These are phyloP conservation scores for Cyberlindnera suaveolens DNA, from an alignment of 805 yeast genomes.

Conservation along the genomic window DNA sequence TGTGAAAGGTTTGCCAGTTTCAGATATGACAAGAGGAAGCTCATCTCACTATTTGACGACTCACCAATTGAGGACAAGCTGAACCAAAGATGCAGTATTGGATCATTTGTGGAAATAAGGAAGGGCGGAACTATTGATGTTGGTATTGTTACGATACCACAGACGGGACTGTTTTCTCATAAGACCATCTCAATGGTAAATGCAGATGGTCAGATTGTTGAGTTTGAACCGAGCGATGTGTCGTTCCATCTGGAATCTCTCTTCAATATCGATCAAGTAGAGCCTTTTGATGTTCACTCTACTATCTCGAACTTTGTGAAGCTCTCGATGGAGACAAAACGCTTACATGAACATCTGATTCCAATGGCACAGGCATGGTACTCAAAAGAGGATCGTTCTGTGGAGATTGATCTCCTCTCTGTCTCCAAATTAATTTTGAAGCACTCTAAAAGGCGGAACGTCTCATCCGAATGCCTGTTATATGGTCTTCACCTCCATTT, in stretches of 20 bases:
- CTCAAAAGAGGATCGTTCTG: conserved; percentile 4
- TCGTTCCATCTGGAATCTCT: conserved; percentile 8
- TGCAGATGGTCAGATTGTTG: conserved; percentile 2
- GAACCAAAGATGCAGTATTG: conserved; percentile 3
- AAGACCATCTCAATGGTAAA: conserved; percentile 4
- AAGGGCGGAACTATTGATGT: not conserved
- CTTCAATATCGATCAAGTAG: not conserved
- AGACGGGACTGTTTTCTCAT: conserved; percentile 3
- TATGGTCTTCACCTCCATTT: conserved; percentile 9
- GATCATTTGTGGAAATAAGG: conserved; percentile 10
- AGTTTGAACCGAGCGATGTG: conserved; percentile 5
- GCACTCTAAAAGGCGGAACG: not conserved
- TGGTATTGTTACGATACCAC: conserved; percentile 7
- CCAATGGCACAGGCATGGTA: conserved; percentile 11
- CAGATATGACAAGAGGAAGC: not conserved
- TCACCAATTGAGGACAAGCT: not conserved
- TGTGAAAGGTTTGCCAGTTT: not conserved
- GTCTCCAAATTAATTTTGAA: not conserved
- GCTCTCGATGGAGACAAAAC: not conserved
- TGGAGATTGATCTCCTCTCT: conserved; percentile 3
- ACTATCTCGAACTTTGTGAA: not conserved
- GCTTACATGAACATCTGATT: conserved; percentile 2
- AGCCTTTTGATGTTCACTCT: not conserved
- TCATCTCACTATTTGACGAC: not conserved
- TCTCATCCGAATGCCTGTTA: conserved; percentile 5